A percentile compares a stretch with the other conserved stretches of the same genome.
These are phyloP conservation scores for Golubevia sp. DNA, from an alignment of 1,284 basidiomycete genomes.

Conservation along the genomic window DNA sequence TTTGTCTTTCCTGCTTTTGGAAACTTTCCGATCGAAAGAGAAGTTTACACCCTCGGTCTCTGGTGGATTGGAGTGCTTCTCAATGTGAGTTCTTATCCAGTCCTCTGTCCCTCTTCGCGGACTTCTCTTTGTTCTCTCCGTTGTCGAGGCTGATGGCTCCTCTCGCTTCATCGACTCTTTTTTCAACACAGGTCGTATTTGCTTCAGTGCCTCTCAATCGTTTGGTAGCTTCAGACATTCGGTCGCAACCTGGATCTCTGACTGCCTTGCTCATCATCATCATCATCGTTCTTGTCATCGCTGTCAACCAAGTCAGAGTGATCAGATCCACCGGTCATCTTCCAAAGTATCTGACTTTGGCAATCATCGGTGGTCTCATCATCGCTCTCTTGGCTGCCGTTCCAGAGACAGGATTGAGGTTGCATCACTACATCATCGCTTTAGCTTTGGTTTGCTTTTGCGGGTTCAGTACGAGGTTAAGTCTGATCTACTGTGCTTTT, in stretches of 20 bases:
- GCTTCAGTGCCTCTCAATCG: slow-evolving; percentile 62
- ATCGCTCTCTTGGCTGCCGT: slow-evolving; percentile 72
- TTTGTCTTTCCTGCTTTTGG: slow-evolving; percentile 76
- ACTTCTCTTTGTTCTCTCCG: not conserved
- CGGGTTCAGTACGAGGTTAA: slow-evolving; percentile 78
- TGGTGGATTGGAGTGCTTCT: slow-evolving; percentile 74
- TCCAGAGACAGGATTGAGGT: slow-evolving; percentile 65
- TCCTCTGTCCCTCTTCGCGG: slow-evolving; percentile 63
- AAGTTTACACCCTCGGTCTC: slow-evolving; percentile 74
- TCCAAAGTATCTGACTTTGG: slow-evolving; percentile 68
- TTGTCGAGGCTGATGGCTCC: not conserved
- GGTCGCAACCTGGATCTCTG: slow-evolving; percentile 73
- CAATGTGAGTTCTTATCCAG: slow-evolving; percentile 41
- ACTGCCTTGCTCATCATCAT: slow-evolving; percentile 74
- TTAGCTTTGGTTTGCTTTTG: slow-evolving; percentile 77
- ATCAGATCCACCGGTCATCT: slow-evolving; percentile 82
- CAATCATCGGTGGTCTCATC: slow-evolving; percentile 70
- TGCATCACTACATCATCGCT: slow-evolving; percentile 70
- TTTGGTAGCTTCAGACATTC: slow-evolving; percentile 74
- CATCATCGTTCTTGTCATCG: slow-evolving; percentile 66
- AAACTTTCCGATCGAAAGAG: slow-evolving; percentile 73
- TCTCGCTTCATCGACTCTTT: not conserved
- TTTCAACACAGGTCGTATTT: slow-evolving; percentile 26
- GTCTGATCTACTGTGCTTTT: slow-evolving; percentile 78
- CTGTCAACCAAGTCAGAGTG: slow-evolving; percentile 77